phyloP scores from a whole-genome alignment of 179 eudicot genomes.

The Actinidia polygama region DNA sequence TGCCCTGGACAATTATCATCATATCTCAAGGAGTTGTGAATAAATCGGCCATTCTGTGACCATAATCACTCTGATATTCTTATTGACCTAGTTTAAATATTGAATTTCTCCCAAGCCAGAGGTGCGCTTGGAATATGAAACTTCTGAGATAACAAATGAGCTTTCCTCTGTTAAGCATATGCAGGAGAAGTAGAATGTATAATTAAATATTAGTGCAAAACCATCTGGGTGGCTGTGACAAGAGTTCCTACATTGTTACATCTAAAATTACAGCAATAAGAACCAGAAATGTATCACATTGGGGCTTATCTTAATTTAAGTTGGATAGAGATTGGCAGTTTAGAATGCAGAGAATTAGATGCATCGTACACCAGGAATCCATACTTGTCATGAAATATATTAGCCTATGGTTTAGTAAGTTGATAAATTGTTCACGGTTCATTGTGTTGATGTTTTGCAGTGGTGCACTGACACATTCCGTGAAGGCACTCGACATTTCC shows the following conservation, averaged over 20 bases:
- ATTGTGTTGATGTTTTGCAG: slow-evolving; percentile 43
- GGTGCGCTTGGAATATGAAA: neutral
- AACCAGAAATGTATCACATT: neutral
- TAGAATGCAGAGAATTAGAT: neutral
- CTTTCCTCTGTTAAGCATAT: neutral
- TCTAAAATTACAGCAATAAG: neutral
- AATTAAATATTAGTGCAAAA: neutral
- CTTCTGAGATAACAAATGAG: neutral
- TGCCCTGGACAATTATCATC: neutral
- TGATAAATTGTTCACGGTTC: neutral
- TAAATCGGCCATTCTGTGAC: neutral
- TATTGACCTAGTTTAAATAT: neutral
- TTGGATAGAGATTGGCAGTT: neutral
- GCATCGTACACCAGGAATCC: neutral
- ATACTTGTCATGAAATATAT: neutral
- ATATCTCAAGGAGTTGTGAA: neutral
- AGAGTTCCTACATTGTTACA: neutral
- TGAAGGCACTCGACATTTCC: slow-evolving; percentile 90
- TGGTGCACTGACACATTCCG: slow-evolving; percentile 93
- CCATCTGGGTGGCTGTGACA: neutral
- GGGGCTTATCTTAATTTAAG: neutral
- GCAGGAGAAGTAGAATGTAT: neutral
- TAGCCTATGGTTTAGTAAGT: neutral
- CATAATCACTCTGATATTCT: neutral
- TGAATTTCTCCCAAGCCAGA: neutral